Base-by-base conservation (phyloP, 2,329 filamentous ascomycete genomes). In the Tolypocladium sp. region DNA sequence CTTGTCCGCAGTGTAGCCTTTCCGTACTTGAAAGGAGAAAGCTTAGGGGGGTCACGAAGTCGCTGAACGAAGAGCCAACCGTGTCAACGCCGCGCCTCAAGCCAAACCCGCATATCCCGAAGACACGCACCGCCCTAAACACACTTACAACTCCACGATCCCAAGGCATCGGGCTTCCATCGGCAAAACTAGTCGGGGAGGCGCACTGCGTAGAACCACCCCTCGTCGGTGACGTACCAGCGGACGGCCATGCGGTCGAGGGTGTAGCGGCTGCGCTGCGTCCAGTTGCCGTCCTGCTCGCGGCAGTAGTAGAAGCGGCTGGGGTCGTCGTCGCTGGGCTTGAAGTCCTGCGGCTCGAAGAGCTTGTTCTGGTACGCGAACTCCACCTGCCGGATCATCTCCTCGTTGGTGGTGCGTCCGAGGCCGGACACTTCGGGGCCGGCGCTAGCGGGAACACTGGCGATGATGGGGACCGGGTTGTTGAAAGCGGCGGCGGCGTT, bases 121-220 rank as follows among this genome's bases (percentile, higher is more conserved):
- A 3, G 2, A 5, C 7, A 20, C 25, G 3, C 27, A 12, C 46
- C 17, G 12, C 7, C 44, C 15, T 30, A 7, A 49, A 25, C 42
- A 5, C 17, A 27, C 44, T 27, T 46, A 25, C 22, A 9, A 27
- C 2, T 25, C 44, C 17, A 3, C 49, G 6, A 17, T n/a, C 3
- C 49, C 30, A 30, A 49, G 25, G 25, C 8, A 17, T 27, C 22
- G 8, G 30, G 6, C 15, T 20, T 30, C 6, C 46, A 49, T 15
- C 22, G 3, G 38, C 22, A 30, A 3, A n/a, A 3, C 49, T 58
- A 76, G 59, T 72, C 69, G 37, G 79, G 75, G 55, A 85, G 72
- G 57, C 82, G 78, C 56, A 84, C 77, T 60, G 84, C 84, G 65
- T 87, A 87, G 68, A 87, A 87, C 67, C 79, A 76, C 33, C 84